phyloP scores from a whole-genome alignment of 2,329 filamentous ascomycete species.

The Fusarium lyarnte region DNA sequence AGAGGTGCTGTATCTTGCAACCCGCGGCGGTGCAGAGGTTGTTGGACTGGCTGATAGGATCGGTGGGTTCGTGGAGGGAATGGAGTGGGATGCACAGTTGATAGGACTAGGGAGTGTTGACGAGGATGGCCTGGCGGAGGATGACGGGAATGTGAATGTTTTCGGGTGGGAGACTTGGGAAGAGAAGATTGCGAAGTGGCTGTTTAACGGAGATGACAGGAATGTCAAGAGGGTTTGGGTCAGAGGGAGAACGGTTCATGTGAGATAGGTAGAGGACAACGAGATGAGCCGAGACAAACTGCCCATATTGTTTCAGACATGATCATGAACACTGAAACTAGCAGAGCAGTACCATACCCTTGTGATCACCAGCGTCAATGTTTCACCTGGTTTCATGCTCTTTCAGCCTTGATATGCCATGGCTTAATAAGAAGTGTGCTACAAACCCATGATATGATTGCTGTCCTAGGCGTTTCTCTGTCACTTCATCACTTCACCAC shows the following conservation, averaged over 20 bases:
- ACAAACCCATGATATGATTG: background rate
- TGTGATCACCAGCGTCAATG: background rate
- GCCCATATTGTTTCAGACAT: background rate
- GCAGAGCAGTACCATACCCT: background rate
- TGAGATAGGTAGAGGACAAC: background rate
- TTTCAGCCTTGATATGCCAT: background rate
- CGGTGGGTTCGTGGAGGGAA: slow-evolving; percentile 85
- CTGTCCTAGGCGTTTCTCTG: background rate
- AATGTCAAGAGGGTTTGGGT: slow-evolving; percentile 94
- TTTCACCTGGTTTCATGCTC: background rate
- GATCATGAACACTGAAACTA: background rate
- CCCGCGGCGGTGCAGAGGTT: slow-evolving; percentile 84
- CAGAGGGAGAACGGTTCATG: slow-evolving; percentile 80
- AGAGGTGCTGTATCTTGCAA: slow-evolving; percentile 87
- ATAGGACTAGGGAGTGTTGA: slow-evolving; percentile 68
- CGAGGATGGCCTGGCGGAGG: slow-evolving; percentile 50
- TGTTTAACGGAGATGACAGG: slow-evolving; percentile 91
- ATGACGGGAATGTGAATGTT: slow-evolving; percentile 77
- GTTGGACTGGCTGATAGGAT: slow-evolving; percentile 77
- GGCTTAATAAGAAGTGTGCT: slow-evolving; percentile 2
- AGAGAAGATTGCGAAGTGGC: slow-evolving; percentile 90
- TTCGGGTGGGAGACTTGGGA: slow-evolving; percentile 94
- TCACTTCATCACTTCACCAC: background rate
- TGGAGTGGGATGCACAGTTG: slow-evolving; percentile 91
- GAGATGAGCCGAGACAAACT: background rate